A percentile compares a stretch with the other conserved stretches of the same genome.
These are phyloP conservation scores for Pseudoperonospora humuli DNA, from an alignment of 352 stramenopile species.

Conservation along the genomic window DNA sequence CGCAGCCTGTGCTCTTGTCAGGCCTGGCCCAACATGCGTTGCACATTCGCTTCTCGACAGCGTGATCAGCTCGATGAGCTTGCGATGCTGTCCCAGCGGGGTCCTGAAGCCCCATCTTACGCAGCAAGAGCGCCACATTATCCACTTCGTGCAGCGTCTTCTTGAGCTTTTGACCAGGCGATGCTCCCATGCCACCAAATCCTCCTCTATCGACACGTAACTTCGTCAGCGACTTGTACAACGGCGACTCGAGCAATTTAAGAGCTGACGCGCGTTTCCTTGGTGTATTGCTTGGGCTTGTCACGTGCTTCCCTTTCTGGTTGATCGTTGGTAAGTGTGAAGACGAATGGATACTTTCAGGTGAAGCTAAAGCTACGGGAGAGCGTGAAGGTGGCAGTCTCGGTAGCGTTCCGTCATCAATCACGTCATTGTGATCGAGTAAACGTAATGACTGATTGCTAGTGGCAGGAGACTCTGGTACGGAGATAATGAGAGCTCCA, in stretches of 20 bases:
- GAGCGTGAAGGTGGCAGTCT: conserved; percentile 19
- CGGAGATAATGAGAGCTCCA: conserved; percentile 43
- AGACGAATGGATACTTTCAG: conserved; percentile 18
- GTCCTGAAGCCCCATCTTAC: conserved; percentile 59
- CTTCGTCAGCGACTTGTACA: too few relatives aligned
- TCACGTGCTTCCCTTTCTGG: too few relatives aligned
- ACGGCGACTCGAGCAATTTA: too few relatives aligned
- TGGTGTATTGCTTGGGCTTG: too few relatives aligned
- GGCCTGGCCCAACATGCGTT: conserved; percentile 66
- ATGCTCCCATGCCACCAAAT: too few relatives aligned
- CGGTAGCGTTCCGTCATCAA: conserved; percentile 12
- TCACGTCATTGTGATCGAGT: conserved; percentile 22
- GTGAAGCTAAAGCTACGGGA: conserved; percentile 11
- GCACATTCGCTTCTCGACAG: conserved; percentile 74
- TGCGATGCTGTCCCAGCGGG: conserved; percentile 18
- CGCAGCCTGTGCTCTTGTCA: conserved; percentile 51
- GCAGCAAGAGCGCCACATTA: conserved; percentile 57
- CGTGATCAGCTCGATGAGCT: conserved; percentile 46
- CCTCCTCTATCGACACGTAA: too few relatives aligned
- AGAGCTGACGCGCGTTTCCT: too few relatives aligned
- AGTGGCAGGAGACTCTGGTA: conserved; percentile 15
- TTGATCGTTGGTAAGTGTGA: conserved; percentile 31
- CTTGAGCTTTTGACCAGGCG: too few relatives aligned
- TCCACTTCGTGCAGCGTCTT: conserved; percentile 59
- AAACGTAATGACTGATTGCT: conserved; percentile 14